Base-by-base conservation (phyloP, 495 filamentous ascomycete species). In the Neurospora sublineolata region DNA sequence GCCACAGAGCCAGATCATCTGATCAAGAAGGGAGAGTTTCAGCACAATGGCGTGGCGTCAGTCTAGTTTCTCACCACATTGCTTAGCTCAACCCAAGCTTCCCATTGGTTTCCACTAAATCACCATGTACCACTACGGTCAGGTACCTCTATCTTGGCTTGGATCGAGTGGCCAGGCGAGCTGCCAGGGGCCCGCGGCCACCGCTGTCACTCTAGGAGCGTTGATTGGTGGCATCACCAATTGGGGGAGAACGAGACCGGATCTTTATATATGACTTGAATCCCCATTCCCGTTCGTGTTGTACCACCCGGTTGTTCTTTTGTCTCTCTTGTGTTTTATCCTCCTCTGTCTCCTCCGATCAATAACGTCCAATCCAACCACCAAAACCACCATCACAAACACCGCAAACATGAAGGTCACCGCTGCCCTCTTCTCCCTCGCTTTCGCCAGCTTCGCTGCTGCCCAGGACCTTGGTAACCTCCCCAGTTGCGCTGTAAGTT, bases 401-500 rank as follows among this genome's bases (percentile, higher is more conserved):
- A 68, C 69, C 68, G 42, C 69, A 73, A 79, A 30, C 64, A 86
- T 86, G 83, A 85, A 80, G 80, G 30, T 75, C 72, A 52, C 71
- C 23, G 71, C 78, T 52, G 73, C 70, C 69, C 75, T 83, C 68
- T 37, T 83, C 68, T 68, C 75, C 8, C 75, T 81, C 39, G 75
- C 77, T 36, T 67, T 81, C 42, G 79, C 77, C 69, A 73, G 69
- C 70, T 70, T 73, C 46, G 78, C 75, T 68, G 76, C 79, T 71
- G 86, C 84, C 37, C 81, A 84, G 72, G 76, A 69, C 79, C 23
- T 71, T 84, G 68, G 73, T 41, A 75, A 75, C 60, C 80, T 90
- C 37, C 89, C 89, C 6, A 27, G 41, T 5, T 91, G 89, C 76
- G 87, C 86, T 75, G 86, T 86, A 79, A 74, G 84, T 83, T 30